phyloP scores from a whole-genome alignment of 352 stramenopile species.

The Aphanomyces invadans region DNA sequence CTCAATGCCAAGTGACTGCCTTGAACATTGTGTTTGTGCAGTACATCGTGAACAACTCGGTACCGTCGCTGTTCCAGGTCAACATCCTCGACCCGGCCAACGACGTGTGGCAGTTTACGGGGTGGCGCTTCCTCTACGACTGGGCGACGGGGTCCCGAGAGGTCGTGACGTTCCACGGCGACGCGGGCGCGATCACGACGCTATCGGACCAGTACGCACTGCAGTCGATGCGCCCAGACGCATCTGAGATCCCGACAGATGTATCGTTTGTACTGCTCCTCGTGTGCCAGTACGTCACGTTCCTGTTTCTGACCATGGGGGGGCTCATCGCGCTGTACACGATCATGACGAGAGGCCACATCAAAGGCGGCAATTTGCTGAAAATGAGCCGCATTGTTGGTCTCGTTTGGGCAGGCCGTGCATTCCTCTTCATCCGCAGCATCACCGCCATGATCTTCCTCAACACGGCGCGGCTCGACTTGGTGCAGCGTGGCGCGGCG shows the following conservation, averaged over 20 bases:
- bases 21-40: slow-evolving; percentile 13
- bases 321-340: not conserved
- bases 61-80: not conserved
- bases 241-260: slow-evolving; percentile 3
- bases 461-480: not conserved
- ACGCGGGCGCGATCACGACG: not conserved
- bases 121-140: slow-evolving; percentile 24
- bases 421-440: slow-evolving; percentile 14
- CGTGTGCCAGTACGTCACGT: slow-evolving; percentile 3
- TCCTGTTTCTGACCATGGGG: not conserved
- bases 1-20: not conserved
- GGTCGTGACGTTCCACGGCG: slow-evolving; percentile 22
- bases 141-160: slow-evolving; percentile 19
- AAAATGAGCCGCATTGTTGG: slow-evolving; percentile 14
- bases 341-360: not conserved
- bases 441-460: slow-evolving; percentile 10
- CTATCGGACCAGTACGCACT: slow-evolving; percentile 4
- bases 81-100: not conserved
- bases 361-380: slow-evolving; percentile 5
- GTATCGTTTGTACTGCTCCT: slow-evolving; percentile 6
- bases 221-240: not conserved
- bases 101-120: slow-evolving; percentile 7
- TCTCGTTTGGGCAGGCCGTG: slow-evolving; percentile 6
- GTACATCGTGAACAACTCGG: slow-evolving; percentile 9
- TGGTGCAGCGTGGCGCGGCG: not conserved